Base-by-base conservation (phyloP, 305 asterid genomes). In the Rubia occidens region DNA sequence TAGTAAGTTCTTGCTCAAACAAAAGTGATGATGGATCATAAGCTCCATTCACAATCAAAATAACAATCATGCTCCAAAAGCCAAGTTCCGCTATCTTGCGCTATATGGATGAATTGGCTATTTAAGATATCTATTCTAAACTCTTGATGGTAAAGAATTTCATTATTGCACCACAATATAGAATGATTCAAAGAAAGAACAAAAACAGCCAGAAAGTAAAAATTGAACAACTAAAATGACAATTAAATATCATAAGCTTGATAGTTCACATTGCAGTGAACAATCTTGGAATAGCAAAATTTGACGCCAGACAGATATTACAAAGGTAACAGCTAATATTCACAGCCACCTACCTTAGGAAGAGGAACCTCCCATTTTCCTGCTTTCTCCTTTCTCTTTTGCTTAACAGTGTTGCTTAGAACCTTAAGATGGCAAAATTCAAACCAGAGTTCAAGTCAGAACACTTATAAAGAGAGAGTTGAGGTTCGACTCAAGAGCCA, bases 381-480 rank as follows among this genome's bases (percentile, higher is more conserved):
- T 43, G 11, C 11, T 78, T 87, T 94, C 77, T 90, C 97, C 77
- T 94, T 94, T 79, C 96, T 83, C 85, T 94, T 94, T 76, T 94
- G 99, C 83, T 94, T 94, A 65, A 94, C 82, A 18, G 97, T 91
- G 79, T 94, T 91, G 90, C 99, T 94, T 64, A 94, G 95, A 70
- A 85, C 85, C 99, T 90, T 78, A 15, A n/a, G 24, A 53, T 24
- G 67, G 75, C 26, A 54, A 64, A 42, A 39, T 56, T 59, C 54
- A 35, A 8, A 71, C 53, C 53, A 35, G 3, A 39, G 65, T 45
- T 11, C 44, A 58, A 37, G 40, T 35, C 18, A 35, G 56, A 70
- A 66, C 21, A 10, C 21, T 60, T 61, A n/a, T 66, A 65, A 11
- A 66, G 65, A 20, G 66, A 65, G 11, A 1, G 43, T 60, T 29